Conservation (phyloP, 176 grass and related monocot species). For the Melocanna baccifera region DNA sequence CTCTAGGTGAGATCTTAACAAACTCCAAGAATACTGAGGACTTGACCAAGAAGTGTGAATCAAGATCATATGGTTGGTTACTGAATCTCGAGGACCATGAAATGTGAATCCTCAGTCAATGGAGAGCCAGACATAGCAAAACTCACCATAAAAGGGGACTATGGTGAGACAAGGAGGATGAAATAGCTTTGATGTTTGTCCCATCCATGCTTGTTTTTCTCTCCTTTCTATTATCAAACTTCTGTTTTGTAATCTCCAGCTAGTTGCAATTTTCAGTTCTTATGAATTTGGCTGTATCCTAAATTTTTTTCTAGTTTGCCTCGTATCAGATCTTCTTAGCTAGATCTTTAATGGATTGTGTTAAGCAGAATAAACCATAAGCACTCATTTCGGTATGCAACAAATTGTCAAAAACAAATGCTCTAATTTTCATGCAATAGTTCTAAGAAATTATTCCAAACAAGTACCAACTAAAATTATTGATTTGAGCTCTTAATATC, state of each 20-base stretch:
- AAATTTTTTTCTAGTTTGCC: neutral
- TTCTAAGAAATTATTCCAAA: neutral
- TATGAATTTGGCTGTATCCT: constrained; percentile 32
- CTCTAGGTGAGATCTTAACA: constrained; percentile 69
- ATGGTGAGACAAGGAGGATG: neutral
- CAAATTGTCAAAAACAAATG: neutral
- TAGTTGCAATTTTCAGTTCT: constrained; percentile 29
- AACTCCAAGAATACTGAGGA: constrained; percentile 50
- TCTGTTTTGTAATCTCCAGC: constrained; percentile 10
- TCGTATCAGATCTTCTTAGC: constrained; percentile 3
- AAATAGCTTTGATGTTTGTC: constrained; percentile 8
- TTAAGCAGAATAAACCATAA: neutral
- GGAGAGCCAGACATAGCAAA: neutral
- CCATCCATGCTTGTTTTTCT: neutral
- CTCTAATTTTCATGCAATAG: too few species aligned
- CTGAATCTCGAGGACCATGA: constrained; percentile 38
- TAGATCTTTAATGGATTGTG: neutral
- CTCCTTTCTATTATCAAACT: constrained; percentile 7
- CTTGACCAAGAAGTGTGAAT: constrained; percentile 16
- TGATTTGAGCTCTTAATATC: neutral
- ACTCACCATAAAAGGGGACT: constrained; percentile 1
- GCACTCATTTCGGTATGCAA: neutral
- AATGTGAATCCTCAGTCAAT: constrained; percentile 21
- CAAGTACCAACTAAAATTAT: neutral
- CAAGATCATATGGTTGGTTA: constrained; percentile 51